These are phyloP conservation scores for Oryza nivara DNA, from an alignment of 176 grass and related monocot genomes.

Conservation along the genomic window DNA sequence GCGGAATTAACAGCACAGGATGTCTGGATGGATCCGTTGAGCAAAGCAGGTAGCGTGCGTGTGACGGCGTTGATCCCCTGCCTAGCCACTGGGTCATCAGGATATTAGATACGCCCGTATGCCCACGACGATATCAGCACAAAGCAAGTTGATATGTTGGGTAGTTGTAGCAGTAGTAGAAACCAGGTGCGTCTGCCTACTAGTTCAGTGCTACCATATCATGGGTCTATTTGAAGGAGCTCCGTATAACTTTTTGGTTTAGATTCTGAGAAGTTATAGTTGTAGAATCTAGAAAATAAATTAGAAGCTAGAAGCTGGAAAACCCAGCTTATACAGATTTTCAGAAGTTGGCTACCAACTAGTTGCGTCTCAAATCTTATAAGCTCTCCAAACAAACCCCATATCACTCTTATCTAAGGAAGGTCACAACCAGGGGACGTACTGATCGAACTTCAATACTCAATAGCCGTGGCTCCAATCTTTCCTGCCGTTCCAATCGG, in stretches of 20 bases:
- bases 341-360: too few species aligned
- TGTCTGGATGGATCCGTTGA: too few species aligned
- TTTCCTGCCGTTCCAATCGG: background rate
- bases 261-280: too few species aligned
- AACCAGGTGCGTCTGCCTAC: background rate
- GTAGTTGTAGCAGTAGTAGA: background rate
- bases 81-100: background rate
- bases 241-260: too few species aligned
- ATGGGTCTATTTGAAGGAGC: too few species aligned
- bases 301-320: too few species aligned
- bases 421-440: background rate
- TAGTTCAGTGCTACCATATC: too few species aligned
- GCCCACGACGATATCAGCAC: background rate
- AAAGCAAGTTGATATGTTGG: background rate
- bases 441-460: background rate
- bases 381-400: too few species aligned
- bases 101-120: background rate
- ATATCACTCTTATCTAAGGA: background rate
- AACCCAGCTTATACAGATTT: too few species aligned
- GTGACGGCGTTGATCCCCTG: background rate
- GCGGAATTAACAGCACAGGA: too few species aligned
- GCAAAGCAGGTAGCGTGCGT: background rate
- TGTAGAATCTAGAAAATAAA: too few species aligned
- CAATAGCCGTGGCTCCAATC: background rate
- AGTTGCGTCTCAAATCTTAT: too few species aligned